Percentiles rank a stretch among this genome's conserved stretches.
These are phyloP conservation scores for Epicoccum sorghinum DNA, from an alignment of 2,329 filamentous ascomycete genomes.

Conservation along the genomic window DNA sequence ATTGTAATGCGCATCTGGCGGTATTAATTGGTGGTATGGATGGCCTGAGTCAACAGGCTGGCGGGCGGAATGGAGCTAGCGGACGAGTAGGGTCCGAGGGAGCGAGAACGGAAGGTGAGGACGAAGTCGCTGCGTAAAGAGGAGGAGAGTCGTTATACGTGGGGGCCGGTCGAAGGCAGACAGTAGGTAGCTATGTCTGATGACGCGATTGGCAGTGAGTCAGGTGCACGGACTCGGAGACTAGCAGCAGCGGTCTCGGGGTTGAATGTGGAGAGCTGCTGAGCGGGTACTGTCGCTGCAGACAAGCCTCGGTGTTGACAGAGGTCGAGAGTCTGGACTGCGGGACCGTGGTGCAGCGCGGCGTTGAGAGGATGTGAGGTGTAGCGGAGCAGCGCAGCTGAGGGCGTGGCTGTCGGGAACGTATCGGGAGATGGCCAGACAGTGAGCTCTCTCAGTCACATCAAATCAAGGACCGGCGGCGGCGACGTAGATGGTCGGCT, in stretches of 20 bases:
- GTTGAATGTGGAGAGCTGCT: slow-evolving; percentile 25
- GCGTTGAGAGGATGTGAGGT: slow-evolving; percentile 24
- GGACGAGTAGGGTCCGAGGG: slow-evolving; percentile 37
- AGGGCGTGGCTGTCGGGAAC: slow-evolving; percentile 28
- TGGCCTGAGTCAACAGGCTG: slow-evolving; percentile 49
- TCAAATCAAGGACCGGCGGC: slow-evolving; percentile 41
- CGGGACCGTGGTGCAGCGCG: slow-evolving; percentile 24
- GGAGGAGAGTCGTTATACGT: slow-evolving; percentile 49
- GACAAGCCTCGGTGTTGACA: slow-evolving; percentile 24
- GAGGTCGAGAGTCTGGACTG: slow-evolving; percentile 35
- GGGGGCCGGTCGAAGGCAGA: slow-evolving; percentile 38
- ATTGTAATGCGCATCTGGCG: slow-evolving; percentile 53
- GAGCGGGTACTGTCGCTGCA: slow-evolving; percentile 35
- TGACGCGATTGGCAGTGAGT: slow-evolving; percentile 42
- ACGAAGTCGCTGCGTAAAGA: slow-evolving; percentile 46
- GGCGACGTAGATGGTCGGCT: slow-evolving; percentile 38
- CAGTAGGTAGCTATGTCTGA: slow-evolving; percentile 31
- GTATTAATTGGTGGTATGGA: slow-evolving; percentile 48
- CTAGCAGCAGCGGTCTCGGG: slow-evolving; percentile 16
- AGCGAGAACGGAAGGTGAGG: slow-evolving; percentile 31
- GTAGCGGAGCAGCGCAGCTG: slow-evolving; percentile 19
- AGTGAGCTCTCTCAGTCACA: slow-evolving; percentile 36
- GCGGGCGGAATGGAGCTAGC: slow-evolving; percentile 27
- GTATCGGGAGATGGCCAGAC: slow-evolving; percentile 34
- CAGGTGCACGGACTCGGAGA: slow-evolving; percentile 44